Percentiles rank a stretch among this genome's conserved stretches.
Evolutionary conservation across 2,329 filamentous ascomycete genomes (phyloP).

Genomic region (Mycosphaerelloides madeirae): DNA sequence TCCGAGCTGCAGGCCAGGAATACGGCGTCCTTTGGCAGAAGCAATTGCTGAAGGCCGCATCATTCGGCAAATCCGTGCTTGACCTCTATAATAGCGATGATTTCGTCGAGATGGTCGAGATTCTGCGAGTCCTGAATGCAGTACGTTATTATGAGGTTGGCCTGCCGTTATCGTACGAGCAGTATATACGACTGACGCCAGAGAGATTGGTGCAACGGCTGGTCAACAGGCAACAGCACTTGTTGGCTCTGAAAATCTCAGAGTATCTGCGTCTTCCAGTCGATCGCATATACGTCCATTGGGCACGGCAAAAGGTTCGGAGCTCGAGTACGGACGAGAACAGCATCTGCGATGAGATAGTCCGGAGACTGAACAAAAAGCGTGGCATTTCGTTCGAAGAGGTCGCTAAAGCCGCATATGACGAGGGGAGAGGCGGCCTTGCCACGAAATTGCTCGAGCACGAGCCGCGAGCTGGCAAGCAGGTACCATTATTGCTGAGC

Average conservation of each 20-base stretch:
- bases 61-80: slow-evolving; percentile 93
- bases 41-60: slow-evolving; percentile 88
- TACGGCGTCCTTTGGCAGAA: slow-evolving; percentile 92
- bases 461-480: slow-evolving; percentile 89
- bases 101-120: slow-evolving; percentile 98
- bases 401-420: slow-evolving; percentile 87
- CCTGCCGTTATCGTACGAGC: slow-evolving; percentile 84
- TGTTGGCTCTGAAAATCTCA: slow-evolving; percentile 82
- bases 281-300: slow-evolving; percentile 90
- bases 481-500: slow-evolving; percentile 84
- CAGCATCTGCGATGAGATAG: slow-evolving; percentile 77
- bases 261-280: slow-evolving; percentile 81
- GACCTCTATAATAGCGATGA: slow-evolving; percentile 98
- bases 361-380: slow-evolving; percentile 80
- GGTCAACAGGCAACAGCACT: slow-evolving; percentile 83
- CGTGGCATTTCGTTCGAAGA: slow-evolving; percentile 92
- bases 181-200: slow-evolving; percentile 84
- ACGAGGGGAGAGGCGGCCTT: slow-evolving; percentile 83
- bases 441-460: slow-evolving; percentile 89
- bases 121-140: slow-evolving; percentile 84
- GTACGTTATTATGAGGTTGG: slow-evolving; percentile 88
- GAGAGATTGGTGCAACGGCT: slow-evolving; percentile 82
- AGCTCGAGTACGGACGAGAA: slow-evolving; percentile 81
- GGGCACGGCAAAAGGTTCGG: slow-evolving; percentile 92
- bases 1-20: slow-evolving; percentile 88